Evolutionary conservation across 2,329 filamentous ascomycete genomes (phyloP).

Genomic region (Aureobasidium leucospermi): DNA sequence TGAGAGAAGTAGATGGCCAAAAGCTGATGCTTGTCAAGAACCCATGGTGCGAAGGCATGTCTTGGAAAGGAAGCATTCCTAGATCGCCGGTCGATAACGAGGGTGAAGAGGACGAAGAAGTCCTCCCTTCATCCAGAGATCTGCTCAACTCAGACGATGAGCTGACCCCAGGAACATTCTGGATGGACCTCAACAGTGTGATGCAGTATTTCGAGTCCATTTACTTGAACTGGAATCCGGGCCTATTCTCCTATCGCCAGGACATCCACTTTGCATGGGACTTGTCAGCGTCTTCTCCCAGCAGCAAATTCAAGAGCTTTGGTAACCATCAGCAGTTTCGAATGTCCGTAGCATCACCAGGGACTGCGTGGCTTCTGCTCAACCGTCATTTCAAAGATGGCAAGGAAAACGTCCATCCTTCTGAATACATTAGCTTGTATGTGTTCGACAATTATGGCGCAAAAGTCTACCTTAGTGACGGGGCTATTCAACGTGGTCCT

Average conservation of each 20-base stretch:
- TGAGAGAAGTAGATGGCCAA: slow-evolving; percentile 57
- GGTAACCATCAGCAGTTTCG: slow-evolving; percentile 57
- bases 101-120: slow-evolving; percentile 19
- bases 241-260: slow-evolving; percentile 70
- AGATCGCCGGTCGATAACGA: background rate
- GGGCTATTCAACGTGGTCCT: slow-evolving; percentile 65
- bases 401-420: slow-evolving; percentile 33
- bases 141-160: slow-evolving; percentile 31
- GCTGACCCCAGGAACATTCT: slow-evolving; percentile 68
- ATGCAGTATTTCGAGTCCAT: slow-evolving; percentile 90
- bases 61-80: slow-evolving; percentile 53
- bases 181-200: slow-evolving; percentile 84
- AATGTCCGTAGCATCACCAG: slow-evolving; percentile 46
- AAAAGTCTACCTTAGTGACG: slow-evolving; percentile 66
- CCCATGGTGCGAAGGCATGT: slow-evolving; percentile 80
- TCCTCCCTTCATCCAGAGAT: slow-evolving; percentile 26
- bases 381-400: slow-evolving; percentile 65
- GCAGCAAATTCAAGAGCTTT: slow-evolving; percentile 65
- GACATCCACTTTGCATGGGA: slow-evolving; percentile 89
- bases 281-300: slow-evolving; percentile 30
- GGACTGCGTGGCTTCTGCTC: slow-evolving; percentile 73
- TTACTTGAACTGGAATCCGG: slow-evolving; percentile 95
- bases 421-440: slow-evolving; percentile 83
- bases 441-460: slow-evolving; percentile 66
- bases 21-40: slow-evolving; percentile 82